These are phyloP conservation scores for Neonectria sp. DNA, from an alignment of 2,329 filamentous ascomycete species.

Conservation along the genomic window DNA sequence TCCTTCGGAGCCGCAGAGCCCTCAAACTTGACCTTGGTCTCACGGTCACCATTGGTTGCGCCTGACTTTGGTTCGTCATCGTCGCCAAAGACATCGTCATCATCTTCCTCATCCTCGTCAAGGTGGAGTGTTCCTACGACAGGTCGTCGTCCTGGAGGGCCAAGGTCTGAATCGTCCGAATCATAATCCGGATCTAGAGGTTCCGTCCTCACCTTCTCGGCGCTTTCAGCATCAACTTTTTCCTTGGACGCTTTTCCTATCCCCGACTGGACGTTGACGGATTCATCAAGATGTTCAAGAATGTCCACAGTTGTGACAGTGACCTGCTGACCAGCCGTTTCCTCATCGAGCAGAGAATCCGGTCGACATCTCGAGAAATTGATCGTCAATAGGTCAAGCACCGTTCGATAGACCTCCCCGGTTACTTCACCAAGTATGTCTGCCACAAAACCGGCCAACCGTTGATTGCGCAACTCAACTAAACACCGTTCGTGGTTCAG, in stretches of 20 bases:
- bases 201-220: slow-evolving; percentile 64
- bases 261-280: slow-evolving; percentile 68
- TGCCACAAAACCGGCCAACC: slow-evolving; percentile 80
- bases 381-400: slow-evolving; percentile 80
- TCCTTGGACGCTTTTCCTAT: slow-evolving; percentile 69
- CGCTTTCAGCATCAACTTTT: slow-evolving; percentile 62
- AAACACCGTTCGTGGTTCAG: slow-evolving; percentile 90
- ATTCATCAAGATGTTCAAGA: slow-evolving; percentile 67
- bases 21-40: slow-evolving; percentile 67
- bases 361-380: slow-evolving; percentile 77
- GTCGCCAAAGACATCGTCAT: slow-evolving; percentile 51
- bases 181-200: slow-evolving; percentile 53
- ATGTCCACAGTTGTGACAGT: slow-evolving; percentile 70
- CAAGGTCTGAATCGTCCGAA: slow-evolving; percentile 54
- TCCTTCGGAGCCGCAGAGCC: slow-evolving; percentile 59
- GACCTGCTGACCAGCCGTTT: slow-evolving; percentile 48
- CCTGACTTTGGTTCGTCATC: slow-evolving; percentile 43
- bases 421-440: slow-evolving; percentile 81
- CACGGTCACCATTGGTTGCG: slow-evolving; percentile 53
- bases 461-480: slow-evolving; percentile 85
- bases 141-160: slow-evolving; percentile 37
- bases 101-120: slow-evolving; percentile 56
- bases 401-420: slow-evolving; percentile 81
- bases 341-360: slow-evolving; percentile 61
- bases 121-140: slow-evolving; percentile 36